phyloP scores from a whole-genome alignment of 2,329 filamentous ascomycete genomes.

The Fusarium zealandicum region DNA sequence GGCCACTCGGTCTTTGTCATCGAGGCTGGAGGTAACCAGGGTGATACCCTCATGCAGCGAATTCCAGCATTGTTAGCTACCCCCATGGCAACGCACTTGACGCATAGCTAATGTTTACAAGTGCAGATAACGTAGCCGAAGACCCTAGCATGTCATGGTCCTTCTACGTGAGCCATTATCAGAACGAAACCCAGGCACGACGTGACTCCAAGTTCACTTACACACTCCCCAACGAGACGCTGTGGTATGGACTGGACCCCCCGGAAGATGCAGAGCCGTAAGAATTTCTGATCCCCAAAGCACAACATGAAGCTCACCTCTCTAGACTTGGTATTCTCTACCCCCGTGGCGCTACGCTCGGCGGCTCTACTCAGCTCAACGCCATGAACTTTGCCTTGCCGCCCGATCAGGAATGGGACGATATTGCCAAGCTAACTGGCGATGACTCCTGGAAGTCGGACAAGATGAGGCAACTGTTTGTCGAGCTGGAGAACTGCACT shows the following conservation, averaged over 20 bases:
- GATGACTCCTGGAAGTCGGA: slow-evolving; percentile 51
- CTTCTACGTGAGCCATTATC: slow-evolving; percentile 68
- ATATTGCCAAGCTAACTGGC: slow-evolving; percentile 50
- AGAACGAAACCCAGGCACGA: slow-evolving; percentile 28
- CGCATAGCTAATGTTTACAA: not conserved
- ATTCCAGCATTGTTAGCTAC: no score
- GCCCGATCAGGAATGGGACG: slow-evolving; percentile 37
- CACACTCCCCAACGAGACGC: slow-evolving; percentile 20
- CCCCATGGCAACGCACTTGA: no score
- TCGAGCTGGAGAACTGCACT: slow-evolving; percentile 52
- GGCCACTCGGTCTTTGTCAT: slow-evolving; percentile 64
- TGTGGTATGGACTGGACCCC: slow-evolving; percentile 41
- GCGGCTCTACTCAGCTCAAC: slow-evolving; percentile 29
- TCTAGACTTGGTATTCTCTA: slow-evolving; percentile 30
- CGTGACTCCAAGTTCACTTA: slow-evolving; percentile 37
- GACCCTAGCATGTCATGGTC: slow-evolving; percentile 53
- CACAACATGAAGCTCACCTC: not conserved
- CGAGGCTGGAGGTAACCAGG: slow-evolving; percentile 64
- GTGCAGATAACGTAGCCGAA: slow-evolving; percentile 19
- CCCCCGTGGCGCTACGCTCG: slow-evolving; percentile 32
- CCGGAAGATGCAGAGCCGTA: slow-evolving; percentile 41
- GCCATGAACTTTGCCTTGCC: slow-evolving; percentile 32
- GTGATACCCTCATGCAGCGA: slow-evolving; percentile 25
- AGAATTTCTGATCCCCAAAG: not conserved
- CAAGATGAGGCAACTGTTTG: slow-evolving; percentile 52